Conservation (phyloP, 305 asterid genomes). For the Andrographis paniculata region DNA sequence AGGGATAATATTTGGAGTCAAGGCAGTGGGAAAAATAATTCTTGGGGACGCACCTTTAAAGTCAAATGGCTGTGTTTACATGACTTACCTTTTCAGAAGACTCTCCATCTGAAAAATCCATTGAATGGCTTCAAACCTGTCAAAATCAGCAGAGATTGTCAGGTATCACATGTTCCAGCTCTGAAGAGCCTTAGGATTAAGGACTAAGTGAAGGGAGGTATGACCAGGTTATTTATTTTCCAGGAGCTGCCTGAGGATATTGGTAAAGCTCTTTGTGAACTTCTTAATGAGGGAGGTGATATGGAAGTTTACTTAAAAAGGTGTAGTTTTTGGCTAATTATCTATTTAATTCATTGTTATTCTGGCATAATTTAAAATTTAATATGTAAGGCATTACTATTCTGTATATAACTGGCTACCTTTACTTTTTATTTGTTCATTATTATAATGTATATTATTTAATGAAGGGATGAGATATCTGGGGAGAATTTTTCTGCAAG, state of each 20-base stretch:
- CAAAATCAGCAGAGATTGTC: conserved; percentile 95
- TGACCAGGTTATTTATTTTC: conserved; percentile 25
- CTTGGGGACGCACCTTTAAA: conserved; percentile 88
- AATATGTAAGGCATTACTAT: conserved; percentile 4
- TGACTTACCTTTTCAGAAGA: conserved; percentile 79
- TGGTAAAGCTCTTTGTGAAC: conserved; percentile 93
- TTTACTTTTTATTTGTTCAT: conserved; percentile 13
- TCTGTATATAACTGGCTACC: conserved; percentile 8
- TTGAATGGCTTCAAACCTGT: conserved; percentile 85
- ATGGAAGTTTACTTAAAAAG: conserved; percentile 36
- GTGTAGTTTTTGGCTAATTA: conserved; percentile 25
- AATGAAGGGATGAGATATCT: conserved; percentile 47
- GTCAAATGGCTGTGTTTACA: conserved; percentile 76
- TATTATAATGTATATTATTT: conserved; percentile 17
- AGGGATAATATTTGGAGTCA: conserved; percentile 77
- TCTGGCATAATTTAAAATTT: background rate
- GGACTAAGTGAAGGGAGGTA: conserved; percentile 13
- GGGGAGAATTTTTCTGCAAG: conserved; percentile 36
- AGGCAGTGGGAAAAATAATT: conserved; percentile 61
- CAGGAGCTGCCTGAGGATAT: conserved; percentile 88
- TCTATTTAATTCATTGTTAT: background rate
- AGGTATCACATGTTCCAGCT: conserved; percentile 41
- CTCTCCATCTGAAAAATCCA: conserved; percentile 87
- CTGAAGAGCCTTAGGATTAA: conserved; percentile 18
- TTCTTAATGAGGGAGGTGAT: conserved; percentile 63